Evolutionary conservation across 345 rosid genomes (phyloP).

Genomic region (Leavenworthia alabamica): DNA sequence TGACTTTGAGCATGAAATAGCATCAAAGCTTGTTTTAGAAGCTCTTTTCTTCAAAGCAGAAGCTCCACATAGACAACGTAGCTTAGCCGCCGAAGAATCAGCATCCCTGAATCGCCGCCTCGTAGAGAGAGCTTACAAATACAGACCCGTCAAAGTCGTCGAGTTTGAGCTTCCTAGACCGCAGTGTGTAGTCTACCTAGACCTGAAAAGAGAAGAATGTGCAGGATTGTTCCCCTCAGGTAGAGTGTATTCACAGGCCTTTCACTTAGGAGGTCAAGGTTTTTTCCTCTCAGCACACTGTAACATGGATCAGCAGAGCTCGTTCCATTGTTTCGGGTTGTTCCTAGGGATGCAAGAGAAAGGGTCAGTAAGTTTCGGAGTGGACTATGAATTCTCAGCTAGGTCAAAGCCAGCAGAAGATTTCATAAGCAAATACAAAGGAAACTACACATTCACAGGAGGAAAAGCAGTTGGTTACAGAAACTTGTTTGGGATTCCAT

Average conservation of each 20-base stretch:
- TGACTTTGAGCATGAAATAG: slow-evolving; percentile 77
- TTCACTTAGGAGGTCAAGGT: slow-evolving; percentile 96
- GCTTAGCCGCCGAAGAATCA: slow-evolving; percentile 70
- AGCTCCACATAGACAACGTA: slow-evolving; percentile 79
- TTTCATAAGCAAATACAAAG: slow-evolving; percentile 81
- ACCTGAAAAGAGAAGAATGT: slow-evolving; percentile 84
- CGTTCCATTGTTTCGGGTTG: slow-evolving; percentile 84
- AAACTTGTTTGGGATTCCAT: slow-evolving; percentile 71
- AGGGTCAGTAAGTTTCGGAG: slow-evolving; percentile 80
- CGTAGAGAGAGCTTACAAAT: slow-evolving; percentile 86
- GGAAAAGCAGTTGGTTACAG: slow-evolving; percentile 96
- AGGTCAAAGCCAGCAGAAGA: slow-evolving; percentile 79
- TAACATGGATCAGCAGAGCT: slow-evolving; percentile 97
- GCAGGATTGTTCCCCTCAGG: slow-evolving; percentile 66
- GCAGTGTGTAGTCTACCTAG: slow-evolving; percentile 89
- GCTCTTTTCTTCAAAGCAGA: slow-evolving; percentile 96
- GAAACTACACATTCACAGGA: slow-evolving; percentile 89
- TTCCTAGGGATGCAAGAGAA: slow-evolving; percentile 98
- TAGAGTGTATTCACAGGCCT: slow-evolving; percentile 90
- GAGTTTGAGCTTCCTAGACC: slow-evolving; percentile 86
- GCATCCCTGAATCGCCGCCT: slow-evolving; percentile 53
- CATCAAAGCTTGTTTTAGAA: slow-evolving; percentile 86
- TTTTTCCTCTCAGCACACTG: slow-evolving; percentile 95
- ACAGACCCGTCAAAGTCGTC: slow-evolving; percentile 88
- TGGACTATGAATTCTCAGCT: slow-evolving; percentile 93